phyloP scores from a whole-genome alignment of 2,329 filamentous ascomycete genomes.

The Colletotrichum sp. region DNA sequence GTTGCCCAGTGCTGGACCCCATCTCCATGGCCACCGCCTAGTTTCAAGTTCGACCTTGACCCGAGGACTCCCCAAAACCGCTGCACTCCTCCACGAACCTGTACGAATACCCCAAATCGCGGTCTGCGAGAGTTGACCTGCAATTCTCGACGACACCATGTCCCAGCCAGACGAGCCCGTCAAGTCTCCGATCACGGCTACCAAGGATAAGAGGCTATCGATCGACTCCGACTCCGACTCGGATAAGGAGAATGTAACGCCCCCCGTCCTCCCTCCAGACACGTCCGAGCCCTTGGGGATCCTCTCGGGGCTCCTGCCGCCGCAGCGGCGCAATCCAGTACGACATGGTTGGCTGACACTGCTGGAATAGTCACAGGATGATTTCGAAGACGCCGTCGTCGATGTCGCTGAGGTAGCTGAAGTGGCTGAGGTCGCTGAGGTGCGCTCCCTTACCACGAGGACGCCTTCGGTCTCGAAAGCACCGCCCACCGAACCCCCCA shows the following conservation, averaged over 20 bases:
- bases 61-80: background rate
- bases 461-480: constrained; percentile 40
- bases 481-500: constrained; percentile 23
- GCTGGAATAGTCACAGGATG: constrained; percentile 56
- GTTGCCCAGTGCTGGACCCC: background rate
- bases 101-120: background rate
- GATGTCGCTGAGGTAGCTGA: constrained; percentile 42
- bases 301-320: background rate
- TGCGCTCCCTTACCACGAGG: constrained; percentile 67
- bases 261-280: constrained; percentile 14
- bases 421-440: constrained; percentile 38
- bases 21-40: constrained; percentile 21
- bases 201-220: constrained; percentile 21
- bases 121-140: constrained; percentile 5
- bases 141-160: constrained; percentile 30
- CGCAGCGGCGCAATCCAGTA: background rate
- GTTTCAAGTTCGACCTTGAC: constrained; percentile 1
- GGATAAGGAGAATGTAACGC: constrained; percentile 22
- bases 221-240: constrained; percentile 18
- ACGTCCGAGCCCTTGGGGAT: background rate
- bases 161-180: constrained; percentile 35
- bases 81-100: background rate
- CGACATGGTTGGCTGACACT: background rate
- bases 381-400: constrained; percentile 81
- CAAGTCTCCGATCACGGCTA: constrained; percentile 22